Evolutionary conservation across 2,329 filamentous ascomycete genomes (phyloP).

Genomic region (Aschersonia sp.): DNA sequence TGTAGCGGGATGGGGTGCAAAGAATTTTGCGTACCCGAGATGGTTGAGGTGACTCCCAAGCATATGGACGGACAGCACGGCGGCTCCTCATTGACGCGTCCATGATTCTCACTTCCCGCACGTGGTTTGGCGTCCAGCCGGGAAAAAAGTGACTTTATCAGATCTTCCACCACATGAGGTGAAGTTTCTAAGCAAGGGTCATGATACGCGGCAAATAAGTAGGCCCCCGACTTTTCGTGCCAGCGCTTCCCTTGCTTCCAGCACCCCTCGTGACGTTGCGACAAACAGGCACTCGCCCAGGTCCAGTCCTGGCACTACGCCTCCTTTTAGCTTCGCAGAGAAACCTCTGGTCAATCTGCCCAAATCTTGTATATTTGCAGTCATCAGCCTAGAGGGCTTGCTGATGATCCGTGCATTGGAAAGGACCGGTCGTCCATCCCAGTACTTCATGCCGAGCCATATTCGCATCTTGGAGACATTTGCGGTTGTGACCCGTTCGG

Average conservation of each 20-base stretch:
- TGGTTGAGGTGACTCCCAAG: no score
- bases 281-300: slow-evolving; percentile 76
- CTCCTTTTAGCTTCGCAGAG: slow-evolving; percentile 38
- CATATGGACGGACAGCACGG: no score
- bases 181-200: slow-evolving; percentile 5
- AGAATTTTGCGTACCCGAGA: no score
- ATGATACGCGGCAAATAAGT: slow-evolving; percentile 56
- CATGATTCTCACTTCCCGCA: no score
- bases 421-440: slow-evolving; percentile 68
- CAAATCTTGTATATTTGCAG: slow-evolving; percentile 47
- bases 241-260: slow-evolving; percentile 74
- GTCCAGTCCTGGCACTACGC: slow-evolving; percentile 60
- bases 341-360: slow-evolving; percentile 54
- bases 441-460: slow-evolving; percentile 88
- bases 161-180: no score
- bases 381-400: slow-evolving; percentile 62
- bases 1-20: no score
- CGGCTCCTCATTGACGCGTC: no score
- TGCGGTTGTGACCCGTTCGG: slow-evolving; percentile 46
- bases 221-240: slow-evolving; percentile 69
- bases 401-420: slow-evolving; percentile 50
- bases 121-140: no score
- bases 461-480: slow-evolving; percentile 65
- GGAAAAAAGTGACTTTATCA: no score
- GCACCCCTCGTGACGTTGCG: slow-evolving; percentile 59